Evolutionary conservation across 2,329 filamentous ascomycete species (phyloP).

Genomic region (Hypoxylon rubiginosum): DNA sequence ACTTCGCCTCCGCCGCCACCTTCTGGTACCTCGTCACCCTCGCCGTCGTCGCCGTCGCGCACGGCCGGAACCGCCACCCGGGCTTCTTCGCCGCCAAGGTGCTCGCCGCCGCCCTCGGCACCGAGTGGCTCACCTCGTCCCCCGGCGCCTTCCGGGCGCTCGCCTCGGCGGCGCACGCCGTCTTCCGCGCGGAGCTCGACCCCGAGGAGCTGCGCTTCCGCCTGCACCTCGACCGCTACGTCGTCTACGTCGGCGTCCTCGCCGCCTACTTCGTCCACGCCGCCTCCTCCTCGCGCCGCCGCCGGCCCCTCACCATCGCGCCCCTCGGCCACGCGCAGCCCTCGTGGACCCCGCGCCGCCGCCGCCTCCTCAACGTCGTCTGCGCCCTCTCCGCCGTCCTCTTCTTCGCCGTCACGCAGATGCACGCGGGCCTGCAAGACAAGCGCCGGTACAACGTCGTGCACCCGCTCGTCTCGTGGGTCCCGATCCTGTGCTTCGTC

Average conservation of each 20-base stretch:
- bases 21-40: conserved; percentile 75
- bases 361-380: conserved; percentile 22
- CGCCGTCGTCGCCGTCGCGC: conserved; percentile 61
- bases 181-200: conserved; percentile 64
- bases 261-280: conserved; percentile 59
- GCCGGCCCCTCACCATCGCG: conserved; percentile 28
- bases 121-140: conserved; percentile 51
- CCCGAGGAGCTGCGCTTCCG: conserved; percentile 64
- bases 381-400: conserved; percentile 49
- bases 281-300: conserved; percentile 39
- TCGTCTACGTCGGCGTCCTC: conserved; percentile 69
- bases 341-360: conserved; percentile 8
- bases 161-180: conserved; percentile 54
- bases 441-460: conserved; percentile 62
- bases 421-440: conserved; percentile 33
- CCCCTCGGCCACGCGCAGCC: conserved; percentile 25
- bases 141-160: conserved; percentile 60
- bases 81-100: conserved; percentile 63
- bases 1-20: conserved; percentile 69
- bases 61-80: conserved; percentile 58
- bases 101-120: conserved; percentile 56
- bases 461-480: conserved; percentile 66
- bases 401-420: conserved; percentile 52
- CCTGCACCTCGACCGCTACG: conserved; percentile 65
- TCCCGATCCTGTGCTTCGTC: conserved; percentile 67